Base-by-base conservation (phyloP, 768 basidiomycete species). In the Boletellus ananas region DNA sequence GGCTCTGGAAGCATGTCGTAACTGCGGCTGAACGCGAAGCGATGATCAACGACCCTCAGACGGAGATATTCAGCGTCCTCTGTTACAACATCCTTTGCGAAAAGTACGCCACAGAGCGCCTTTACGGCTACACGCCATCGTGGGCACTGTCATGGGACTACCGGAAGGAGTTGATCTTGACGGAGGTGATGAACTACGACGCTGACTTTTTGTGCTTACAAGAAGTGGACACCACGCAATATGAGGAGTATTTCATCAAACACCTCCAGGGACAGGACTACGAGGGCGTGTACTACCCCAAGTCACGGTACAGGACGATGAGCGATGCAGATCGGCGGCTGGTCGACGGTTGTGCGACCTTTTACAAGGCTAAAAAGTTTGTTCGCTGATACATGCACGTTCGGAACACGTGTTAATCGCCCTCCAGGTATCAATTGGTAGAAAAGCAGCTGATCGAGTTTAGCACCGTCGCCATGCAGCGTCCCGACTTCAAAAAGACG, bases 81-180 rank as follows among this genome's bases (percentile, higher is more conserved):
- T 87, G 80, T 66, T 97, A 92, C 78, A 99, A 99, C 70, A 94
- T 98, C 54, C 81, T 99, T 11, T 94, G 90, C 69, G 90, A 95
- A 64, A 81, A 83, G 64, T 88, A 81, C 59, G 96, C 96, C 13
- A 94, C 94, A 27, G 82, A 87, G 58, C 76, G 81, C 56, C 69
- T 94, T 66, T 99, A 98, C 66, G 93, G 92, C 1, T 99, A 99
- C 69, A 98, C 96, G 0, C 96, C 96, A 1, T 78, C 84, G 1
- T 98, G 96, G 95, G 96, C 96, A 0, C 75, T 99, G 34, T 75
- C 81, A n/a, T 99, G 96, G 96, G 82, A 87, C 39, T 97, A 94
- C 64, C 81, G 96, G 52, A 93, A 90, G 69, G 87, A 90, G 46
- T 72, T 87, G 50, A 92, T 99, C 56, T 64, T 96, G 57, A 79